These are phyloP conservation scores for Alternaria viburni DNA, from an alignment of 2,329 filamentous ascomycete genomes.

Conservation along the genomic window DNA sequence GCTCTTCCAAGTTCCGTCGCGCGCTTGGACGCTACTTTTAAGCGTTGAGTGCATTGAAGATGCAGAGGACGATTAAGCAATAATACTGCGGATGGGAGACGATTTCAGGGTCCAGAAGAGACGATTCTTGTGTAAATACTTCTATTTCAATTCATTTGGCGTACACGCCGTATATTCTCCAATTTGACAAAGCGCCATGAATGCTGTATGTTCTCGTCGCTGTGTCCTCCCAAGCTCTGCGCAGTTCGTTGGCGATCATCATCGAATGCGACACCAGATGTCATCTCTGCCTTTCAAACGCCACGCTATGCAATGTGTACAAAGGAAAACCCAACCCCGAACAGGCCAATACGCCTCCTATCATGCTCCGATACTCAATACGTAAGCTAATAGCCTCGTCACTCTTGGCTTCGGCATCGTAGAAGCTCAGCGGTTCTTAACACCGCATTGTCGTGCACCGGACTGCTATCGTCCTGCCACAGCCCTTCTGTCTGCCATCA, in stretches of 20 bases:
- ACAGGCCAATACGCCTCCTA: fast-evolving
- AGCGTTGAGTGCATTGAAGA: fast-evolving
- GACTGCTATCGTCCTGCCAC: background rate
- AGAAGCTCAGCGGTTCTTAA: background rate
- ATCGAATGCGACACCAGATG: background rate
- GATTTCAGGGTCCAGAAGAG: background rate
- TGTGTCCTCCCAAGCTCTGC: background rate
- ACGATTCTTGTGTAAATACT: slow-evolving; percentile 1
- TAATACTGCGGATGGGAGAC: background rate
- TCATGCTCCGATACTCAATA: background rate
- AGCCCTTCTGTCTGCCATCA: background rate
- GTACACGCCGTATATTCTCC: background rate
- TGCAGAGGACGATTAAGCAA: fast-evolving
- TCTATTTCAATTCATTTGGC: background rate
- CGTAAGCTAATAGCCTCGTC: background rate
- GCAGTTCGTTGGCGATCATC: background rate
- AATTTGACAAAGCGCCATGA: background rate
- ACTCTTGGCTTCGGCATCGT: background rate
- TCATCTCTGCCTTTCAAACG: background rate
- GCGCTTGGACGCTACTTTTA: background rate
- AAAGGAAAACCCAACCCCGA: background rate
- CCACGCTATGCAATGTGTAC: background rate
- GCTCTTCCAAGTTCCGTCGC: slow-evolving; percentile 17
- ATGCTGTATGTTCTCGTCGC: no score
- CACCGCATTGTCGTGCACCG: background rate